Percentiles rank a stretch among this genome's conserved stretches.
phyloP scores from a whole-genome alignment of 2,329 filamentous ascomycete species.

The Ophidiomyces ophidiicola region DNA sequence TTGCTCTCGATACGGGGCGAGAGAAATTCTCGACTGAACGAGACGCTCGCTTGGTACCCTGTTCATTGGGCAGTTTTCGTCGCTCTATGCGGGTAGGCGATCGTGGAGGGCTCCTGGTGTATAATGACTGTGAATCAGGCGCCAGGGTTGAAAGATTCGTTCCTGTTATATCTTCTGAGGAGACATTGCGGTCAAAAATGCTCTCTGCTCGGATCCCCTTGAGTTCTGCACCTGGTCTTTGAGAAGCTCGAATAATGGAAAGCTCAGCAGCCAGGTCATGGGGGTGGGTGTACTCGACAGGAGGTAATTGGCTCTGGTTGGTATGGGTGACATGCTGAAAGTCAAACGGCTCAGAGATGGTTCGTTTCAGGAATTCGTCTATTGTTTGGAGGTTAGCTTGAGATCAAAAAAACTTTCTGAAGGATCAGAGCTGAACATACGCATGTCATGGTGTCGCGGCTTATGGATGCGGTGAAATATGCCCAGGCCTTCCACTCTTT shows the following conservation, averaged over 20 bases:
- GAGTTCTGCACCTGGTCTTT: conserved; percentile 38
- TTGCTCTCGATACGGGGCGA: conserved; percentile 36
- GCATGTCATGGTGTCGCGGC: conserved; percentile 24
- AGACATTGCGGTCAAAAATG: conserved; percentile 30
- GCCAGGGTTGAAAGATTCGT: conserved; percentile 10
- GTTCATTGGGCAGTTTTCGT: conserved; percentile 19
- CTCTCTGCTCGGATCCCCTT: conserved; percentile 43
- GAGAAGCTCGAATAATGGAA: conserved; percentile 42
- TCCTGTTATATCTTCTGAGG: conserved; percentile 20
- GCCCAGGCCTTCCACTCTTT: conserved; percentile 24
- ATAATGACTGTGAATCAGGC: conserved; percentile 13
- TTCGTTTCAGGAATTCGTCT: conserved; percentile 35
- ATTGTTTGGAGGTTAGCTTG: background rate
- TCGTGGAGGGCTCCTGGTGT: conserved; percentile 19
- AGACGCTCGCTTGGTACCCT: conserved; percentile 23
- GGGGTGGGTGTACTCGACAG: conserved; percentile 40
- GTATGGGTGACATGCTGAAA: conserved; percentile 54
- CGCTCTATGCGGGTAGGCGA: conserved; percentile 24
- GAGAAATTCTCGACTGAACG: conserved; percentile 44
- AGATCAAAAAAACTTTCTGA: background rate
- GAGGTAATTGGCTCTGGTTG: conserved; percentile 42
- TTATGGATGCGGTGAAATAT: conserved; percentile 26
- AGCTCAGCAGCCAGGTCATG: conserved; percentile 43
- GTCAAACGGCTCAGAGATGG: conserved; percentile 51
- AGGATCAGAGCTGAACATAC: conserved; percentile 22